These are phyloP conservation scores for Novymonas esmeraldas DNA, from an alignment of 208 protist species.

Conservation along the genomic window DNA sequence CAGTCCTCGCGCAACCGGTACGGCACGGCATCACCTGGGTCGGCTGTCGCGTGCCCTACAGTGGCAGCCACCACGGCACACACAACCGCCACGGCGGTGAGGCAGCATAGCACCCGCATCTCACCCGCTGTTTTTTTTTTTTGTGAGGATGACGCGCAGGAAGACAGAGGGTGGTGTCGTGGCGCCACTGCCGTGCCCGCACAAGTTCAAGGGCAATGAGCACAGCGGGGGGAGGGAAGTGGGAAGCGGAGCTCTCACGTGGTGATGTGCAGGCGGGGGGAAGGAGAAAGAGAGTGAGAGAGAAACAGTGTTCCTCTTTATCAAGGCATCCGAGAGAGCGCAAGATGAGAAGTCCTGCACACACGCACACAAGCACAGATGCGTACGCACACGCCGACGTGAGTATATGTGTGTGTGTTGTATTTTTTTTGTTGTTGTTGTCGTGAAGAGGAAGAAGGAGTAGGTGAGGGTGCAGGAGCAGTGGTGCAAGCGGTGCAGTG, in stretches of 20 bases:
- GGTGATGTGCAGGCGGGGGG: background rate
- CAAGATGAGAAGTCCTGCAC: too few species aligned
- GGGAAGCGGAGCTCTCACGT: background rate
- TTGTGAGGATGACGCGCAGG: too few species aligned
- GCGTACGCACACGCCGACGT: background rate
- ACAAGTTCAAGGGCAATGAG: too few species aligned
- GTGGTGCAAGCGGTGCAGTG: too few species aligned
- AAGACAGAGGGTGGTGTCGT: too few species aligned
- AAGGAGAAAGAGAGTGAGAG: background rate
- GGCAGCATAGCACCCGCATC: too few species aligned
- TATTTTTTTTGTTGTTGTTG: background rate
- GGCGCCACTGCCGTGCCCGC: too few species aligned
- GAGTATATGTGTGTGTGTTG: background rate
- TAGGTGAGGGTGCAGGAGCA: too few species aligned
- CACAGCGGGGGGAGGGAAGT: too few species aligned
- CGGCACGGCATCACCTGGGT: background rate
- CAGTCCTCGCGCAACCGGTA: conserved; percentile 18
- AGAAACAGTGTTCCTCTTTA: too few species aligned
- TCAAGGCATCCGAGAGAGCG: background rate
- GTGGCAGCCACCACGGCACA: background rate
- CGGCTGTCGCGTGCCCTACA: background rate
- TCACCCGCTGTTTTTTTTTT: too few species aligned
- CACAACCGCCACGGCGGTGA: background rate
- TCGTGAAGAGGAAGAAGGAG: too few species aligned
- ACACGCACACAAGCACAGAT: background rate